Base-by-base conservation (phyloP, 805 yeast species). In the Vanderwaltozyma yarrowii region DNA sequence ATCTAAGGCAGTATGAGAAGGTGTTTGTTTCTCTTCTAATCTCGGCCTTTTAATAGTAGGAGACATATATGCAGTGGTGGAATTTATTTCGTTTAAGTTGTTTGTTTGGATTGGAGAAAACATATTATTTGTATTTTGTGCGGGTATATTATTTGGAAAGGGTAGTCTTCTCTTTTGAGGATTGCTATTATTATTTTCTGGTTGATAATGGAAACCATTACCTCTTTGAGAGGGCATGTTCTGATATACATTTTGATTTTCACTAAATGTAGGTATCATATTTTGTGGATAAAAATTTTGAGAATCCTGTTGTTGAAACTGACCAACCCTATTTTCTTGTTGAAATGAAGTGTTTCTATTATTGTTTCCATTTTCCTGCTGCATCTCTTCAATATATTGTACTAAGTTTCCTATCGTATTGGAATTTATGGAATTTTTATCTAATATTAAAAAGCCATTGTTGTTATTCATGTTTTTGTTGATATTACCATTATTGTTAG, bases 1-100 rank as follows among this genome's bases (percentile, higher is more conserved):
- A 36, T 58, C 60, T 16, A 58, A 37, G 1, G 62, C 60, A 9
- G 61, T 48, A 27, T 52, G 53, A 8, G 60, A 54, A 1, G 57
- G 55, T 1, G 60, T 53, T 5, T 51, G 55, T 31, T 44, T 53
- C 12, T 53, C 58, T 11, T 52, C 54, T 9, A 44, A 29, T 17
- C 51, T 47, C 12, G 42, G 27, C 9, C 58, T 38, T 39, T 53
- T 54, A n/a, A 36, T 33, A 21, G 43, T 43, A 1, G 50, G 50
- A 8, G 54, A 43, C 6, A 20, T 14, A 25, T 32, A 37, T 4
- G 33, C 19, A 5, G 7, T 9, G 16, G 17, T 17, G 4, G 18
- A 6, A n/a, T 32, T 37, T 4, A 32, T 3, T 5, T 37, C 35
- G 24, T 24, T 27, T 7, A 28, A 12, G 30, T 36, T 31, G 11